A percentile compares a stretch with the other conserved stretches of the same genome.
phyloP scores from a whole-genome alignment of 495 filamentous ascomycete species.

The Penicillium lagena region DNA sequence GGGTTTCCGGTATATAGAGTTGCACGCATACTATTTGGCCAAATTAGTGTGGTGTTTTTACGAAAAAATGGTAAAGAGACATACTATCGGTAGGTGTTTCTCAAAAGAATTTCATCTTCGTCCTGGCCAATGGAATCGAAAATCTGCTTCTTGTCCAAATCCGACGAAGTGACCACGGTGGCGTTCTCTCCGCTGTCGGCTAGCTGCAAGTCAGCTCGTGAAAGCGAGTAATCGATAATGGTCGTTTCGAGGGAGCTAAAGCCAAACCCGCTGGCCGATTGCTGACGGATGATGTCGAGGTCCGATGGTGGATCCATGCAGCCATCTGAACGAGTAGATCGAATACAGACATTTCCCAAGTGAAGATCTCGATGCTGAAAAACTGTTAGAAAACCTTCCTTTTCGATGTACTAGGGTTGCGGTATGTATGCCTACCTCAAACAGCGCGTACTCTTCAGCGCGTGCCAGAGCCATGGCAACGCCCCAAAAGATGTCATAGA shows the following conservation, averaged over 20 bases:
- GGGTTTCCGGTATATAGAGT: conserved; percentile 32
- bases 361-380: conserved; percentile 76
- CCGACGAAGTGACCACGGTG: conserved; percentile 35
- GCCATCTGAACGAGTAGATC: conserved; percentile 29
- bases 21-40: conserved; percentile 30
- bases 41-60: conserved; percentile 6
- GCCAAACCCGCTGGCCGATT: conserved; percentile 50
- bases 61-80: conserved; percentile 1
- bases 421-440: conserved; percentile 51
- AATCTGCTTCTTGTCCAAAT: conserved; percentile 40
- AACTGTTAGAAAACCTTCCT: neutral
- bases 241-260: conserved; percentile 69
- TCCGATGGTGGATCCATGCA: conserved; percentile 28
- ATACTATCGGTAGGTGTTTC: conserved; percentile 39
- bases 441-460: conserved; percentile 64
- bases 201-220: conserved; percentile 46
- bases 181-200: conserved; percentile 16
- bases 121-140: conserved; percentile 39
- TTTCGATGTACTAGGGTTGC: no score
- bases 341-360: conserved; percentile 79
- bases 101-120: conserved; percentile 33
- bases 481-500: conserved; percentile 85
- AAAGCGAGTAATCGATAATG: conserved; percentile 87
- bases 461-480: conserved; percentile 70
- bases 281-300: conserved; percentile 18